phyloP scores from a whole-genome alignment of 768 basidiomycete genomes.

The Glaciozyma antarctica region DNA sequence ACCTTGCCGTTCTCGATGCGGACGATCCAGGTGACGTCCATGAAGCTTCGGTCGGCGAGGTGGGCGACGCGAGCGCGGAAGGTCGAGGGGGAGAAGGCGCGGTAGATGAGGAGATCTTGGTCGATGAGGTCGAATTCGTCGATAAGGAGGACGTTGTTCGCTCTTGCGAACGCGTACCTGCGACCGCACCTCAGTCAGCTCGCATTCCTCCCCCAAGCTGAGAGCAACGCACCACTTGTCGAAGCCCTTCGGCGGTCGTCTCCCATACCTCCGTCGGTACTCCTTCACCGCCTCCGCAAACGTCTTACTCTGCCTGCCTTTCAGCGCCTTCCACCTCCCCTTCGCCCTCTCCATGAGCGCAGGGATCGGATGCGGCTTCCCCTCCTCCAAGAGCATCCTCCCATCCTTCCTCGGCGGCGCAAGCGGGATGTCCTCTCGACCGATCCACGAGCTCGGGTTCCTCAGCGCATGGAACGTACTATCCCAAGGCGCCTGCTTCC shows the following conservation, averaged over 20 bases:
- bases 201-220: not conserved
- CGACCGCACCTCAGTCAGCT: not conserved
- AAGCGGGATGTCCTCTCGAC: slow-evolving; percentile 7
- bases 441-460: not conserved
- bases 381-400: slow-evolving; percentile 29
- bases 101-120: slow-evolving; percentile 35
- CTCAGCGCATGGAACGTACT: not conserved
- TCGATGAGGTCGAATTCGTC: slow-evolving; percentile 39
- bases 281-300: slow-evolving; percentile 39
- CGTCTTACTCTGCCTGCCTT: slow-evolving; percentile 38
- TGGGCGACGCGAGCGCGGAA: slow-evolving; percentile 31
- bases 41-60: slow-evolving; percentile 4
- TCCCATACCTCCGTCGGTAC: slow-evolving; percentile 40
- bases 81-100: slow-evolving; percentile 32
- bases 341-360: slow-evolving; percentile 38
- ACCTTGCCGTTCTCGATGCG: slow-evolving; percentile 25
- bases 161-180: slow-evolving; percentile 29
- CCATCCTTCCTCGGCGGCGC: slow-evolving; percentile 22
- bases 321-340: slow-evolving; percentile 39
- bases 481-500: not conserved
- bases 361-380: slow-evolving; percentile 40
- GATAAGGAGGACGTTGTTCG: slow-evolving; percentile 32
- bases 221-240: slow-evolving; percentile 34
- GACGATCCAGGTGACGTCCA: slow-evolving; percentile 32
- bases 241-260: slow-evolving; percentile 42